These are phyloP conservation scores for Boletus sp. DNA, from an alignment of 1,284 basidiomycete genomes.

Conservation along the genomic window DNA sequence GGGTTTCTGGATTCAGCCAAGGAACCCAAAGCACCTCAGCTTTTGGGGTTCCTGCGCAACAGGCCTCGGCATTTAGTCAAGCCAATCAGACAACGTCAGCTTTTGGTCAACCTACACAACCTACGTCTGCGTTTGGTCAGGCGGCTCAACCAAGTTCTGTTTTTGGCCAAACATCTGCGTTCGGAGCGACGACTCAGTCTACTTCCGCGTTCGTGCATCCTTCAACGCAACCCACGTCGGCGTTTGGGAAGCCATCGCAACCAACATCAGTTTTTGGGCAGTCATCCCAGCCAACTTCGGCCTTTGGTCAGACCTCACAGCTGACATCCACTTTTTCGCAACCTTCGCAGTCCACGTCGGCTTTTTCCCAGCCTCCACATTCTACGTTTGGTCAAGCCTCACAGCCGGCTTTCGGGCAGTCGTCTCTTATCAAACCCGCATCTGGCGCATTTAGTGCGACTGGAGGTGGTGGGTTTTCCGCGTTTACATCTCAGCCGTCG, in stretches of 20 bases:
- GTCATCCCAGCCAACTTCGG: slow-evolving; percentile 30
- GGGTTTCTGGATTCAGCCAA: slow-evolving; percentile 42
- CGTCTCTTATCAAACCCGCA: slow-evolving; percentile 36
- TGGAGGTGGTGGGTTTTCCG: slow-evolving; percentile 41
- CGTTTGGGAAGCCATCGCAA: slow-evolving; percentile 39
- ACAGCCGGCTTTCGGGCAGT: slow-evolving; percentile 43
- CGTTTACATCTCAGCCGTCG: slow-evolving; percentile 40
- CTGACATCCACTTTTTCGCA: slow-evolving; percentile 44
- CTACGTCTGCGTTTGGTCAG: slow-evolving; percentile 46
- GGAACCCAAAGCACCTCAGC: slow-evolving; percentile 39
- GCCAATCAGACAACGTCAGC: slow-evolving; percentile 28
- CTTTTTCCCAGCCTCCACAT: slow-evolving; percentile 46
- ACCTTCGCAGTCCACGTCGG: slow-evolving; percentile 37
- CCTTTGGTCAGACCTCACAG: slow-evolving; percentile 38
- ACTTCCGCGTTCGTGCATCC: slow-evolving; percentile 44
- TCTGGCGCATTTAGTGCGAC: slow-evolving; percentile 39
- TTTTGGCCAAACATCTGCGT: slow-evolving; percentile 49
- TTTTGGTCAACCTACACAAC: slow-evolving; percentile 36
- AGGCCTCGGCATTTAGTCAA: slow-evolving; percentile 43
- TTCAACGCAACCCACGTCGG: slow-evolving; percentile 35
- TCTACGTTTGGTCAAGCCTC: slow-evolving; percentile 42
- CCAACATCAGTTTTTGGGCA: slow-evolving; percentile 41
- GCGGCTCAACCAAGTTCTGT: slow-evolving; percentile 38
- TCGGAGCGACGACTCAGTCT: slow-evolving; percentile 40
- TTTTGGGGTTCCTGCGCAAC: slow-evolving; percentile 44